Percentiles rank a stretch among this genome's conserved stretches.
Conservation (phyloP, 176 grass and related monocot genomes). For the Typha latifolia region DNA sequence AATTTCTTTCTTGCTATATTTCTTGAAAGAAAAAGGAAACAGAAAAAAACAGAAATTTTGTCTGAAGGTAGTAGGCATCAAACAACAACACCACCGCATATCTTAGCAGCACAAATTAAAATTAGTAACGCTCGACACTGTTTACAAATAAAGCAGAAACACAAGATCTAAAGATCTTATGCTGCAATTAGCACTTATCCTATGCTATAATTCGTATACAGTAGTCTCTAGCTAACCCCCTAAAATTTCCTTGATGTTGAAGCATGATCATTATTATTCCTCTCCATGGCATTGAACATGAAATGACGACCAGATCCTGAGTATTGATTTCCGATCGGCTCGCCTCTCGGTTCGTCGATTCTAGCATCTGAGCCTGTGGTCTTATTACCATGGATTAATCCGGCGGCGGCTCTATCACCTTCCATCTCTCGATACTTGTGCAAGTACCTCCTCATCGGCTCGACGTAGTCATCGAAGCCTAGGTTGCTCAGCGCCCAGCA, state of each 20-base stretch:
- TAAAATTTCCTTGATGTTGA: constrained; percentile 5
- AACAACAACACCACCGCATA: neutral
- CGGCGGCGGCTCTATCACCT: constrained; percentile 33
- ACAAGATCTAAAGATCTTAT: neutral
- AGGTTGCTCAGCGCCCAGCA: constrained; percentile 53
- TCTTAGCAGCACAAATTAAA: neutral
- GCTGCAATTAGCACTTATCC: too few relatives aligned
- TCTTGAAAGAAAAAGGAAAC: neutral
- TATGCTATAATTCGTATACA: too few relatives aligned
- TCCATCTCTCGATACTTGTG: constrained; percentile 49
- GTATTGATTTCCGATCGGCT: neutral
- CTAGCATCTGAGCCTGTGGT: neutral
- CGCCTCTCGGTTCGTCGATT: too few relatives aligned
- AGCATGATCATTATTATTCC: neutral
- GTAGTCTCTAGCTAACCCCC: neutral
- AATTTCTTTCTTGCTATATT: neutral
- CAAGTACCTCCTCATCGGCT: constrained; percentile 64
- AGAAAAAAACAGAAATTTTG: neutral
- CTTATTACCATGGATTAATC: neutral
- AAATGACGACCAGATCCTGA: neutral
- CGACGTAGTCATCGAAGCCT: constrained; percentile 64
- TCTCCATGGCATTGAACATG: constrained; percentile 1
- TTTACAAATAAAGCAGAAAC: neutral
- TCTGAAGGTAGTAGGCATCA: neutral
- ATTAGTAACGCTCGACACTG: neutral